Base-by-base conservation (phyloP, 257 asterid species). In the Nemophila menziesii region DNA sequence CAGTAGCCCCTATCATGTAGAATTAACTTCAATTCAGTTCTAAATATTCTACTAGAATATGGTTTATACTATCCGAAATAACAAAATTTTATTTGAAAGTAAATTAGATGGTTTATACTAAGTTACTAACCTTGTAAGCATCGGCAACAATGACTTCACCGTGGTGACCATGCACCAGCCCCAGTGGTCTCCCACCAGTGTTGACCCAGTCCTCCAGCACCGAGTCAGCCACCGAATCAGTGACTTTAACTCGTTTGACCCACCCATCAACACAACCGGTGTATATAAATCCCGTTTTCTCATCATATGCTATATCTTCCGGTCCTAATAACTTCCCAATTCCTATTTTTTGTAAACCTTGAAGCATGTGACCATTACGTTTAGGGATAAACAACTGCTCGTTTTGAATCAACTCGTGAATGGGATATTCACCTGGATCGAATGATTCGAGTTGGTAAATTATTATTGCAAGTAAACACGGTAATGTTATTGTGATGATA, bases 131-230 rank as follows among this genome's bases (percentile, higher is more conserved):
- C 92, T 71, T 78, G 16, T 53, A 38, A 8, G 82, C 80, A 60
- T 87, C 97, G 0, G 93, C 95, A 2, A 87, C 73, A 9, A 87
- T 56, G 39, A 87, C 60, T 49, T 80, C 93, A 8, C 81, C 86
- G 51, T 73, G 57, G 34, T 17, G 74, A 0, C 95, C 97, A 34
- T 57, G 58, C 3, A 39, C 80, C 24, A 87, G 44, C 3, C 92
- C 95, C 0, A 87, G 89, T n/a, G 97, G 95, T 42, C 97, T 58
- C 12, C 97, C 97, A 8, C 89, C 97, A 1, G 97, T 82, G 71
- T 74, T 72, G 55, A 75, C 68, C 95, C 95, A 87, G 27, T 70
- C 48, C 77, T 82, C 79, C 69, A 69, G 77, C 51, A 5, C 65
- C 37, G 73, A 26, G 33, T 69, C 87, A 4, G 68, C 73, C 36